Percentiles rank a stretch among this genome's conserved stretches.
Conservation (phyloP, 1,139 yeast genomes). For the Sugiyamaella xylanicola region DNA sequence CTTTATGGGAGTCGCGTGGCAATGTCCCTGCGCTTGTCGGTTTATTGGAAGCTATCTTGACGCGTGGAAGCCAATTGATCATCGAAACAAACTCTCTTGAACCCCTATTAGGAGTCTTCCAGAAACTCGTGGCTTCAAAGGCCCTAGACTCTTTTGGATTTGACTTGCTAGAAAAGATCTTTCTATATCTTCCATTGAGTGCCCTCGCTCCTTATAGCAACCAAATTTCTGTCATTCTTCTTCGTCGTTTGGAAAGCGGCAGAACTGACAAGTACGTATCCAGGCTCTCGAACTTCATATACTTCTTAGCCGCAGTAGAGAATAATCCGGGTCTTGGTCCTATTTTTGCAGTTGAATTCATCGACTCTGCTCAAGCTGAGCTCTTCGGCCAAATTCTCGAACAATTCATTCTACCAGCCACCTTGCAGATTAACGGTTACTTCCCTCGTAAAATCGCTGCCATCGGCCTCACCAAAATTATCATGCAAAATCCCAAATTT, state of each 20-base stretch:
- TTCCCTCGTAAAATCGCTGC: conserved; percentile 75
- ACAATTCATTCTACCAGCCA: conserved; percentile 67
- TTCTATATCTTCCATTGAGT: conserved; percentile 57
- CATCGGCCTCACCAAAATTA: conserved; percentile 69
- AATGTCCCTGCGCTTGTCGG: conserved; percentile 92
- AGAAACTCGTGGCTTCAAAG: conserved; percentile 83
- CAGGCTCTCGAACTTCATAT: conserved; percentile 56
- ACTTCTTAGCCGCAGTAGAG: conserved; percentile 60
- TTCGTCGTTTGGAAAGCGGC: conserved; percentile 78
- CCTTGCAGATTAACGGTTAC: conserved; percentile 64
- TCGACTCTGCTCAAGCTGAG: conserved; percentile 63
- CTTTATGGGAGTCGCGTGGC: conserved; percentile 90
- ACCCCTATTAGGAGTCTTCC: conserved; percentile 95
- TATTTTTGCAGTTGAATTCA: conserved; percentile 55
- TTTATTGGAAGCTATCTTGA: conserved; percentile 69
- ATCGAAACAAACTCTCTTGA: conserved; percentile 49
- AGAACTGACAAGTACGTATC: conserved; percentile 82
- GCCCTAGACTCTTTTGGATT: conserved; percentile 80
- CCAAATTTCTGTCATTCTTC: conserved; percentile 72
- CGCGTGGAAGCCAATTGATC: conserved; percentile 53
- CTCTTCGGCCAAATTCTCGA: conserved; percentile 66
- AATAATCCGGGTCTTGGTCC: conserved; percentile 46
- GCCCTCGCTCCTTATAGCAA: conserved; percentile 59
- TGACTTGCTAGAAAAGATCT: conserved; percentile 73
- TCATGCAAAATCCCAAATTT: conserved; percentile 46